A percentile compares a stretch with the other conserved stretches of the same genome.
Conservation (phyloP, 805 yeast species). For the Myxozyma sirexii region DNA sequence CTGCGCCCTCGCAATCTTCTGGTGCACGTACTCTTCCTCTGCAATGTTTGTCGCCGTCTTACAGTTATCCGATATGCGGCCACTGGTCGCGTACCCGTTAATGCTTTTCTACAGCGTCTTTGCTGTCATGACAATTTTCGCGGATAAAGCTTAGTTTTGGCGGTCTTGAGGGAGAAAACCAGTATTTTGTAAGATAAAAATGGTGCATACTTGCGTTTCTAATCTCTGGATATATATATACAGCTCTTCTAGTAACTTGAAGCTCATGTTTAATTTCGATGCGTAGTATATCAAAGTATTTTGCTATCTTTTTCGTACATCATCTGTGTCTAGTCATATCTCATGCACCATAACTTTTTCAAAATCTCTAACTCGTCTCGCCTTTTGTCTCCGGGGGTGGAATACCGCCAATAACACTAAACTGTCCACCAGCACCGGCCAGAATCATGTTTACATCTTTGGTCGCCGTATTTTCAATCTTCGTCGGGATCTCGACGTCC, state of each 20-base stretch:
- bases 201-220: background rate
- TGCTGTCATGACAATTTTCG: slow-evolving; percentile 94
- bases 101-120: slow-evolving; percentile 89
- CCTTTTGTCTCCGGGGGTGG: slow-evolving; percentile 23
- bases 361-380: background rate
- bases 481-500: slow-evolving; percentile 84
- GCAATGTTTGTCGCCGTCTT: slow-evolving; percentile 88
- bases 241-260: too few relatives aligned
- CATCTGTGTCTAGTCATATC: background rate
- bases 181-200: background rate
- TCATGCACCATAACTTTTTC: background rate
- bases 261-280: too few relatives aligned
- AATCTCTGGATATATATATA: background rate
- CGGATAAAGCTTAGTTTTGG: slow-evolving; percentile 40
- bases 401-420: slow-evolving; percentile 83
- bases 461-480: slow-evolving; percentile 93
- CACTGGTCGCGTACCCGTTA: slow-evolving; percentile 90
- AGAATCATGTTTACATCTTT: slow-evolving; percentile 68
- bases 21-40: slow-evolving; percentile 94
- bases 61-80: slow-evolving; percentile 80
- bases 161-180: background rate
- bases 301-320: background rate
- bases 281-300: background rate
- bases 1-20: slow-evolving; percentile 67
- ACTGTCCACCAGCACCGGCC: slow-evolving; percentile 97